These are phyloP conservation scores for Monosporascus ibericus DNA, from an alignment of 2,329 filamentous ascomycete species.

Conservation along the genomic window DNA sequence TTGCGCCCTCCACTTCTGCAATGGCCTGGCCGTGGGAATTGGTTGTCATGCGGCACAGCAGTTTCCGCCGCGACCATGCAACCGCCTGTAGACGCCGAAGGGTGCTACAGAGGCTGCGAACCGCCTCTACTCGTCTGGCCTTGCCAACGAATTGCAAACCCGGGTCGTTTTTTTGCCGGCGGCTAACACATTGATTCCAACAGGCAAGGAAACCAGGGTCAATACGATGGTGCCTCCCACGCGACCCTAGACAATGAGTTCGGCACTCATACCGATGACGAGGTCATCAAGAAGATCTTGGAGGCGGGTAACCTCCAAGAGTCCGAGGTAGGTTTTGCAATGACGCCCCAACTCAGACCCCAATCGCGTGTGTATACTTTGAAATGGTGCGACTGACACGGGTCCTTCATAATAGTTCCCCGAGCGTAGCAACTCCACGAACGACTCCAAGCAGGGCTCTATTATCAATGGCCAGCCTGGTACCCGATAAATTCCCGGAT, in stretches of 20 bases:
- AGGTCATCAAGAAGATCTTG: conserved; percentile 75
- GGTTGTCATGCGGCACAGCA: conserved; percentile 2
- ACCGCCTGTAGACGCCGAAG: conserved; percentile 5
- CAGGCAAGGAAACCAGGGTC: conserved; percentile 82
- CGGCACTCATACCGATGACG: conserved; percentile 71
- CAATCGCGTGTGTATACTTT: neutral
- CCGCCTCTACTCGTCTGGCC: neutral
- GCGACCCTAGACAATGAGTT: conserved; percentile 77
- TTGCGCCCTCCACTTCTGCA: conserved; percentile 1
- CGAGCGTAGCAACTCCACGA: conserved; percentile 46
- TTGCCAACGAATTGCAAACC: neutral
- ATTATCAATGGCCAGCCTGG: conserved; percentile 35
- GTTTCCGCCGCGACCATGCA: neutral
- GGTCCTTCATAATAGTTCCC: conserved; percentile 34
- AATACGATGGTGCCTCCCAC: conserved; percentile 71
- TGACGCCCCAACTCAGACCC: neutral
- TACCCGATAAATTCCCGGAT: conserved; percentile 8
- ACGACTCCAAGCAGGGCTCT: conserved; percentile 41
- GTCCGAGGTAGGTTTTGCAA: conserved; percentile 36
- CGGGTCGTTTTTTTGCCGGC: neutral
- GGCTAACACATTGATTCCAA: conserved; percentile 15
- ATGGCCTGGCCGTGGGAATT: conserved; percentile 1
- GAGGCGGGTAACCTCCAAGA: conserved; percentile 67
- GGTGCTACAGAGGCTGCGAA: neutral
- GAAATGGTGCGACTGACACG: conserved; percentile 1